Conservation (phyloP, 352 stramenopile genomes). For the Globisporangium mamillatum region DNA sequence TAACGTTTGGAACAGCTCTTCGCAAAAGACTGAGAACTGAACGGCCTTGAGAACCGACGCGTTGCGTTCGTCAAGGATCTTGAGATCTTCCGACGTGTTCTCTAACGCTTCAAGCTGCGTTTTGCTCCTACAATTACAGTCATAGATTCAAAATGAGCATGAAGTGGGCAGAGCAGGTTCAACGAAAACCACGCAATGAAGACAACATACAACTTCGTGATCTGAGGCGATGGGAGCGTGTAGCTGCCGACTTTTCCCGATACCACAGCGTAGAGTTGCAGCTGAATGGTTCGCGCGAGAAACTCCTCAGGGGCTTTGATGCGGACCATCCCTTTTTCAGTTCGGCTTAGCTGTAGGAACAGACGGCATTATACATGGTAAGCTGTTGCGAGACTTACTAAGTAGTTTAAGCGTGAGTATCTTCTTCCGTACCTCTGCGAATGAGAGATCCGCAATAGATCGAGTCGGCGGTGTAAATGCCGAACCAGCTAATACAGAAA, state of each 20-base stretch:
- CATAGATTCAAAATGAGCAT: not conserved
- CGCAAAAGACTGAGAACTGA: conserved; percentile 85
- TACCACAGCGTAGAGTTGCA: conserved; percentile 38
- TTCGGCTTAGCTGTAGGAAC: conserved; percentile 59
- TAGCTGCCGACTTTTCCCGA: conserved; percentile 33
- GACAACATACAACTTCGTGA: conserved; percentile 43
- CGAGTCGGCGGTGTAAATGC: conserved; percentile 67
- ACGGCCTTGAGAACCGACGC: conserved; percentile 68
- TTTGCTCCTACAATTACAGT: conserved; percentile 36
- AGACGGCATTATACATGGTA: not conserved
- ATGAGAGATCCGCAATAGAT: conserved; percentile 76
- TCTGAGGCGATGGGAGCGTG: conserved; percentile 36
- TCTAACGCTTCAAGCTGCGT: conserved; percentile 51
- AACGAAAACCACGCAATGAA: not conserved
- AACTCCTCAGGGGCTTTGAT: conserved; percentile 81
- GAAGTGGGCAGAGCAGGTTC: not conserved
- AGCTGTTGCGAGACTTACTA: not conserved
- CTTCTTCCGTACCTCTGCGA: conserved; percentile 55
- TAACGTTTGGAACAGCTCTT: conserved; percentile 81
- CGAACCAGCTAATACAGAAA: conserved; percentile 51
- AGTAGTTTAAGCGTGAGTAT: not conserved
- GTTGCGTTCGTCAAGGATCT: conserved; percentile 67
- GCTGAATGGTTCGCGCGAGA: conserved; percentile 66
- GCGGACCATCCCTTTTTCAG: conserved; percentile 73
- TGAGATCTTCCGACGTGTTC: conserved; percentile 61